phyloP scores from a whole-genome alignment of 345 rosid genomes.

The Syzygium aqueum region DNA sequence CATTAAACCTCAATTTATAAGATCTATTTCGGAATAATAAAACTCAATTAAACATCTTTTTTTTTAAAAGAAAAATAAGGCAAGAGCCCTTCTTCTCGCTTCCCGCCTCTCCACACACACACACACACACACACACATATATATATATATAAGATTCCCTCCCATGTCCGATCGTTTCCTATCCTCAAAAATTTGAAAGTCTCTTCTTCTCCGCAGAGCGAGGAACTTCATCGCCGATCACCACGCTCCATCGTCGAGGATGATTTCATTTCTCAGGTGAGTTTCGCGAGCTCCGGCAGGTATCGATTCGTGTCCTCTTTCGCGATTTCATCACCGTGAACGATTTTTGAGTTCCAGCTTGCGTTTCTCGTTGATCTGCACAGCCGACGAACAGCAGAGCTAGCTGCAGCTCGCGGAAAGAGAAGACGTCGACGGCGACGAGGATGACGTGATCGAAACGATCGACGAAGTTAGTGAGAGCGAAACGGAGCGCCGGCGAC shows the following conservation, averaged over 20 bases:
- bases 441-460: constrained; percentile 4
- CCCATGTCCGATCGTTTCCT: background rate
- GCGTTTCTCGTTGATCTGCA: background rate
- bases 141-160: background rate
- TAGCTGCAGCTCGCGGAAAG: constrained; percentile 9
- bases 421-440: constrained; percentile 1
- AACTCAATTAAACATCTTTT: no score
- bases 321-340: rapidly evolving
- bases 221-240: no score
- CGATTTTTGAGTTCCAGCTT: background rate
- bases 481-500: background rate
- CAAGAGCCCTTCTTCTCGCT: background rate
- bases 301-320: background rate
- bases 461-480: background rate
- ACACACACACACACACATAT: no score
- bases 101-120: no score
- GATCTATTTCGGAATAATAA: no score
- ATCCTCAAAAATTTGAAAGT: no score
- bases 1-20: no score
- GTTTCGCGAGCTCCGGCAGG: background rate
- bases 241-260: background rate
- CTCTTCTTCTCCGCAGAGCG: no score
- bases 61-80: background rate
- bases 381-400: constrained; percentile 2
- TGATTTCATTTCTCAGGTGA: background rate